These are phyloP conservation scores for Phytophthora hybrid DNA, from an alignment of 352 stramenopile species.

Conservation along the genomic window DNA sequence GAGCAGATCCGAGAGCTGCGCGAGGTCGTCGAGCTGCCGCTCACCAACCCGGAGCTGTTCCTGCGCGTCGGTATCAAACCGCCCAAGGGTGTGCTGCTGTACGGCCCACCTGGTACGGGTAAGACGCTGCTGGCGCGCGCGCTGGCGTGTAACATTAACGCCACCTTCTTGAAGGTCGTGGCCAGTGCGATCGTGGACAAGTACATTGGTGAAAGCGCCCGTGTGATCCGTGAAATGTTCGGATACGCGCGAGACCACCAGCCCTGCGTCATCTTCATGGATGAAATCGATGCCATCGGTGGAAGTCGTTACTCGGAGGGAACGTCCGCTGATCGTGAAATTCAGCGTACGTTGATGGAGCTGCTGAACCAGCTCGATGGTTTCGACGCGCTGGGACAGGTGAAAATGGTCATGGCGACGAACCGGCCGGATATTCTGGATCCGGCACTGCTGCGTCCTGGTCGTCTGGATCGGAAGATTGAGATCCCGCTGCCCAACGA, in stretches of 20 bases:
- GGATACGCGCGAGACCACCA: conserved; percentile 97
- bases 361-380: conserved; percentile 99
- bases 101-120: conserved; percentile 98
- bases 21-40: conserved; percentile 98
- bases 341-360: conserved; percentile 99
- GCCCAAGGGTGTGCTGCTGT: conserved; percentile 97
- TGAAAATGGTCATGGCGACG: conserved; percentile 99
- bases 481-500: conserved; percentile 99
- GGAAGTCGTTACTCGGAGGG: conserved; percentile 98
- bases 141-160: conserved; percentile 99
- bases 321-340: conserved; percentile 97
- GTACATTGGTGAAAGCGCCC: conserved; percentile 99
- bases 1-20: conserved; percentile 98
- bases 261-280: conserved; percentile 99
- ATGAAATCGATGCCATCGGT: conserved; percentile 99
- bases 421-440: conserved; percentile 99
- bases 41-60: conserved; percentile 99
- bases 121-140: conserved; percentile 99
- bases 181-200: conserved; percentile 99
- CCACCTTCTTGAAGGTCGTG: conserved; percentile 99
- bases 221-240: conserved; percentile 99
- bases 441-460: conserved; percentile 97
- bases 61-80: conserved; percentile 98
- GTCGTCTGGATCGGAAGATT: conserved; percentile 99
- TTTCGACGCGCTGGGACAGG: conserved; percentile 98